Evolutionary conservation across 345 rosid genomes (phyloP), one percentile per base, ranked within the genome.

Genomic region (Eutrema japonicum): DNA sequence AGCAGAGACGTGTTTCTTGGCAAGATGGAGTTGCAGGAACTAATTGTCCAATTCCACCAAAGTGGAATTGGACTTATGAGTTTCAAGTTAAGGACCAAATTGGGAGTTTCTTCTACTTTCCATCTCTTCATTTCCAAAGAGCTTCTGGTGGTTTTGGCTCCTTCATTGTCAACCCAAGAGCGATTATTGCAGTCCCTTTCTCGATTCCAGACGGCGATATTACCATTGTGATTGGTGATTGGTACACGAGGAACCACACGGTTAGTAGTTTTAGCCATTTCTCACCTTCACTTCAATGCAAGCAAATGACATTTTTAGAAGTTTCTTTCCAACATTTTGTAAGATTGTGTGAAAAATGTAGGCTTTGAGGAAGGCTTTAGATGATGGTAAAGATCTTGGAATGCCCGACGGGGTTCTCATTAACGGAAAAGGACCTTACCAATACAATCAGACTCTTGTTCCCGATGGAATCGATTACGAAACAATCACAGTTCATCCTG

Each of bases 51-150:
- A 96, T 96, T 42, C 99, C 99, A 55, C 82, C 99, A 41, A 96
- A 96, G 81, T 96, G 99, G 99, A 96, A 96, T 83, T 96, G 97
- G 98, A 96, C 98, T 76, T 96, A 96, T 81, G 88, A 96, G 84
- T 96, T 96, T 77, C 99, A 96, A 78, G 99, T 96, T 9, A 96
- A 96, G 78, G 99, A 96, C 72, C 99, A 96, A 74, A 72, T 96
- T 73, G 99, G 99, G 61, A 96, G 99, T 79, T 92, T 89, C 97
- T 92, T 85, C 77, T 96, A 96, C 85, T 96, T 96, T 83, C 99
- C 99, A 50, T 86, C 99, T 60, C 90, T 87, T n/a, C 70, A 96
- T 82, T 87, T 92, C 85, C 99, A 96, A 75, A 89, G 86, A 84
- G 96, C 99, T 14, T 72, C 97, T 8, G 97, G 99, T 75, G 99